These are phyloP conservation scores for Aureobasidium melanogenum DNA, from an alignment of 2,329 filamentous ascomycete species.

Conservation along the genomic window DNA sequence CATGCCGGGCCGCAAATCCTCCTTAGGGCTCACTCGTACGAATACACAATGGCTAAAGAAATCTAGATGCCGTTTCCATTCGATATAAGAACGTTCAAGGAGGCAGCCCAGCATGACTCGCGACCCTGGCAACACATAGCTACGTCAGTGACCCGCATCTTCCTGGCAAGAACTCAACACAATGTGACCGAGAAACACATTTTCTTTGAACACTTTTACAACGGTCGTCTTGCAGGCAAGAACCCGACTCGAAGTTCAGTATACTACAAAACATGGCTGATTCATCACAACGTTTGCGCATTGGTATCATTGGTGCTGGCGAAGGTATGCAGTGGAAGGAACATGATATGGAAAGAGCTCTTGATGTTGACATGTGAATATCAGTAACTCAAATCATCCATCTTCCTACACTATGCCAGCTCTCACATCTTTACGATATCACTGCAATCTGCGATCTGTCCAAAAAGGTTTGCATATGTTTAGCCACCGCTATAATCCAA, in stretches of 20 bases:
- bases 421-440: slow-evolving; percentile 37
- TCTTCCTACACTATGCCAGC: slow-evolving; percentile 40
- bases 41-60: background rate
- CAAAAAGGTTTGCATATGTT: slow-evolving; percentile 19
- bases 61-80: background rate
- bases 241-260: background rate
- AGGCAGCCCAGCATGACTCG: background rate
- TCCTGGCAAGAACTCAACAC: background rate
- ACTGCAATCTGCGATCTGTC: slow-evolving; percentile 45
- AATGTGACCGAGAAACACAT: background rate
- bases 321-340: slow-evolving; percentile 20
- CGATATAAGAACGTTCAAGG: background rate
- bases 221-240: background rate
- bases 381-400: slow-evolving; percentile 43
- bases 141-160: slow-evolving; percentile 6
- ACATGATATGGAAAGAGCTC: background rate
- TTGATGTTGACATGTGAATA: background rate
- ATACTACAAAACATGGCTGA: background rate
- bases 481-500: too few species aligned
- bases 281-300: slow-evolving; percentile 17
- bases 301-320: slow-evolving; percentile 41
- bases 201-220: background rate
- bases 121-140: background rate
- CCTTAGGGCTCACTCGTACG: background rate
- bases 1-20: background rate